phyloP scores from a whole-genome alignment of 2,329 filamentous ascomycete genomes.

The Coleophoma eucalyptorum region DNA sequence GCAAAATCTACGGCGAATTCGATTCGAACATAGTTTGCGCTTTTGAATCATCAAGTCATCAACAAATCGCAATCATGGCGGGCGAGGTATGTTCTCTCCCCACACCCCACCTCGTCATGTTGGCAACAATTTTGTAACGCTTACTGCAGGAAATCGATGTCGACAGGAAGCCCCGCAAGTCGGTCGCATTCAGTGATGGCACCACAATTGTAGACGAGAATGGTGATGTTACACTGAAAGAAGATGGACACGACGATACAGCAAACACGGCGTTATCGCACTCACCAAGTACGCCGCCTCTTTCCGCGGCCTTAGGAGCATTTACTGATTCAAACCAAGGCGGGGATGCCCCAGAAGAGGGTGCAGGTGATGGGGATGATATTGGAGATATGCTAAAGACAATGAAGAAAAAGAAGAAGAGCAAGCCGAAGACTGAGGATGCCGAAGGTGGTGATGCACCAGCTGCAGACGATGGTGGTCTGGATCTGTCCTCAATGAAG shows the following conservation, averaged over 20 bases:
- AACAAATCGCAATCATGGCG: constrained; percentile 45
- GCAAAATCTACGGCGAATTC: not conserved
- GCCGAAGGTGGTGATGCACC: constrained; percentile 50
- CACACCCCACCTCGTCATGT: constrained; percentile 13
- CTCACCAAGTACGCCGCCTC: constrained; percentile 61
- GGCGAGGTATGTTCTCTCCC: constrained; percentile 30
- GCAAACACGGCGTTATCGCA: constrained; percentile 82
- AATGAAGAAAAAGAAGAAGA: constrained; percentile 85
- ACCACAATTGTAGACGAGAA: constrained; percentile 85
- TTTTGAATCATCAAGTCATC: not conserved
- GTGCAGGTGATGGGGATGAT: constrained; percentile 42
- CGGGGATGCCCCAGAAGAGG: constrained; percentile 28
- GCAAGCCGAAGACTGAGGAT: constrained; percentile 64
- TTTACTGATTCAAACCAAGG: constrained; percentile 46
- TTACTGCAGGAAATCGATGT: constrained; percentile 20
- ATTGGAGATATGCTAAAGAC: constrained; percentile 65
- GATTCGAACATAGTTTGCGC: no score
- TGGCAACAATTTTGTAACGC: constrained; percentile 12
- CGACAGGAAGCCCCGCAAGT: constrained; percentile 79
- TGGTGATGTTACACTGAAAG: constrained; percentile 76
- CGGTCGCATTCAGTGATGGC: constrained; percentile 88
- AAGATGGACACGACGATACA: constrained; percentile 65
- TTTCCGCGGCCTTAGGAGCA: constrained; percentile 47
- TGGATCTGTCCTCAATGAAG: constrained; percentile 34
- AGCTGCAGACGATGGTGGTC: constrained; percentile 40